Evolutionary conservation across 2,329 filamentous ascomycete genomes (phyloP).

Genomic region (Pestalotiopsis sp.): DNA sequence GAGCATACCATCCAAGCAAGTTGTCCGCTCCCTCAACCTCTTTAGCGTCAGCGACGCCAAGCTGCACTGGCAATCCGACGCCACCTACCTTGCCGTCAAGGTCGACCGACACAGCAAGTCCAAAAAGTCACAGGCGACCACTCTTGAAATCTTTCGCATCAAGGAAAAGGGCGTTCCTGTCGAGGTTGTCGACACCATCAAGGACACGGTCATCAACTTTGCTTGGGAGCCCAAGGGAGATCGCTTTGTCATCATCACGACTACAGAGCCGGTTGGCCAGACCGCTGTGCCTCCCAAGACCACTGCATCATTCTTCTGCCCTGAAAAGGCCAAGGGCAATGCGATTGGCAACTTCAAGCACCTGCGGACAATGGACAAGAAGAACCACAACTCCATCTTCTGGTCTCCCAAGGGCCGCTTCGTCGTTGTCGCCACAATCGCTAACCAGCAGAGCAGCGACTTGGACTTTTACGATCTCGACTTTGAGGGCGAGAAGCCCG

Average conservation of each 20-base stretch:
- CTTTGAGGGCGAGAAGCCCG: conserved; percentile 95
- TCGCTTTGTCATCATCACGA: conserved; percentile 95
- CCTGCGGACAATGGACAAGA: conserved; percentile 93
- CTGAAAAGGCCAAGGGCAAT: conserved; percentile 86
- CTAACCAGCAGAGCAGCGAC: conserved; percentile 91
- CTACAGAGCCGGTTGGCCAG: conserved; percentile 77
- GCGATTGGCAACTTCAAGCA: conserved; percentile 93
- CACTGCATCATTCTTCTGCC: conserved; percentile 92
- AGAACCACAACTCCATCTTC: conserved; percentile 99
- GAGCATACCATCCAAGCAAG: conserved; percentile 92
- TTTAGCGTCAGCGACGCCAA: conserved; percentile 98
- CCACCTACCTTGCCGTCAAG: conserved; percentile 94
- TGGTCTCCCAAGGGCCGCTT: conserved; percentile 97
- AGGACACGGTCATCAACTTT: conserved; percentile 99
- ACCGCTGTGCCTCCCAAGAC: conserved; percentile 92
- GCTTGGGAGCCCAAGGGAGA: conserved; percentile 99
- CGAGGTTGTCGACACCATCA: conserved; percentile 95
- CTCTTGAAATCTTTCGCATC: conserved; percentile 97
- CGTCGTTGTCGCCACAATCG: conserved; percentile 89
- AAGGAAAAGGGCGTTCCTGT: conserved; percentile 97
- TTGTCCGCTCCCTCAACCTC: conserved; percentile 91
- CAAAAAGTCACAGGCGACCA: conserved; percentile 96
- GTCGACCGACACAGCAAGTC: conserved; percentile 98
- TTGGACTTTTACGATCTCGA: conserved; percentile 98
- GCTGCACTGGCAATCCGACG: conserved; percentile 97